phyloP scores from a whole-genome alignment of 1,284 basidiomycete species.

The Thecaphora frezii region DNA sequence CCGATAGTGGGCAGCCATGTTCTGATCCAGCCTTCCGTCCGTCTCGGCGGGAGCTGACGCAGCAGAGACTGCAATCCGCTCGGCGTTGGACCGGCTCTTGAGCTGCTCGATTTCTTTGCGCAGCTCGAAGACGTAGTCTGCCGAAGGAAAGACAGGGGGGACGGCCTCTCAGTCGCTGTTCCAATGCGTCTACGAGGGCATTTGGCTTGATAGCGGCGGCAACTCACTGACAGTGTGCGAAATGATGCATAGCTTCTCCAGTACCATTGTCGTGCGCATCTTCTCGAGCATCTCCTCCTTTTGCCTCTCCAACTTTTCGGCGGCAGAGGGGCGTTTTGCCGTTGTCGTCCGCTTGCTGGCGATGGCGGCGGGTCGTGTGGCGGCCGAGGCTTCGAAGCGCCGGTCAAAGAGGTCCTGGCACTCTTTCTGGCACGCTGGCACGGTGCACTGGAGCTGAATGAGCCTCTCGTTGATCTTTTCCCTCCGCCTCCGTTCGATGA shows the following conservation, averaged over 20 bases:
- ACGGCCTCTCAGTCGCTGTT: not conserved
- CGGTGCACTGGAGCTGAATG: conserved; percentile 42
- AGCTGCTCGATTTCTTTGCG: conserved; percentile 20
- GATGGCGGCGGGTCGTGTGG: not conserved
- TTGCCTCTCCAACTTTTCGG: conserved; percentile 7
- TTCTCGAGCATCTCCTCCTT: conserved; percentile 7
- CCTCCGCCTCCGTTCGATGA: conserved; percentile 54
- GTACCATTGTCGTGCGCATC: conserved; percentile 43
- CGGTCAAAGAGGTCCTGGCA: conserved; percentile 43
- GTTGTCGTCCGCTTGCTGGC: conserved; percentile 3
- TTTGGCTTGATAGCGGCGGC: not conserved
- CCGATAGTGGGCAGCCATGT: not conserved
- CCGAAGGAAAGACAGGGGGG: not conserved
- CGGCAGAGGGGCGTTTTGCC: conserved; percentile 8
- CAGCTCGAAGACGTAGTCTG: conserved; percentile 33
- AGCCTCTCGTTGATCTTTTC: conserved; percentile 59
- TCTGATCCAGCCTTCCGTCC: not conserved
- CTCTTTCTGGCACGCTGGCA: conserved; percentile 54
- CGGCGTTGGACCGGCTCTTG: not conserved
- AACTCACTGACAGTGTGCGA: conserved; percentile 40
- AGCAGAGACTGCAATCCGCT: not conserved
- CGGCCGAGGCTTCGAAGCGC: conserved; percentile 10
- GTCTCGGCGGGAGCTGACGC: not conserved
- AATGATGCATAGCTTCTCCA: conserved; percentile 58
- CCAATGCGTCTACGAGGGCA: not conserved